Evolutionary conservation across 179 eudicot genomes (phyloP).

Genomic region (Pouteria campechiana): DNA sequence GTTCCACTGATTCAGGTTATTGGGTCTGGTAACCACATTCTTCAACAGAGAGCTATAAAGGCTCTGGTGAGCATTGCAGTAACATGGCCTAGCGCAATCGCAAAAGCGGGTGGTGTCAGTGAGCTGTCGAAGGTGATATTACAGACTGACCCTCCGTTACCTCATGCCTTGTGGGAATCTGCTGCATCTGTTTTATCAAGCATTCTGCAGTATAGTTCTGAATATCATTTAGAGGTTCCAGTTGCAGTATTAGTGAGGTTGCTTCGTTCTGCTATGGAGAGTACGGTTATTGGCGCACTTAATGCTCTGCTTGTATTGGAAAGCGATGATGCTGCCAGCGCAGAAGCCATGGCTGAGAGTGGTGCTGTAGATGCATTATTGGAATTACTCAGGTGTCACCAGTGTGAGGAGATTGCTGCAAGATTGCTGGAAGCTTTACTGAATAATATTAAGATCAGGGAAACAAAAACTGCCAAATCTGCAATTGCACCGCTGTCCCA

Average conservation of each 20-base stretch:
- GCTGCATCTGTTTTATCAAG: slow-evolving; percentile 81
- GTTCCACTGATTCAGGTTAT: slow-evolving; percentile 78
- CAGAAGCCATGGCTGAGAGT: slow-evolving; percentile 95
- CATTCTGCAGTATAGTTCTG: slow-evolving; percentile 91
- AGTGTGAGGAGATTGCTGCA: slow-evolving; percentile 87
- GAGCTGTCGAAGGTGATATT: slow-evolving; percentile 84
- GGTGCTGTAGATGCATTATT: slow-evolving; percentile 97
- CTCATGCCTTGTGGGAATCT: slow-evolving; percentile 91
- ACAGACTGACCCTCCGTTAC: slow-evolving; percentile 76
- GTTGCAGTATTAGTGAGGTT: slow-evolving; percentile 84
- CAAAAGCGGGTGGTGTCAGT: slow-evolving; percentile 88
- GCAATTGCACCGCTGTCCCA: slow-evolving; percentile 89
- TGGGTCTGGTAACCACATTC: slow-evolving; percentile 68
- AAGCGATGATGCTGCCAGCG: slow-evolving; percentile 85
- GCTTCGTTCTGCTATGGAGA: slow-evolving; percentile 85
- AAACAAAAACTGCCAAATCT: slow-evolving; percentile 64
- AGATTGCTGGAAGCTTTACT: slow-evolving; percentile 86
- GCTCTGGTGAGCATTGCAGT: slow-evolving; percentile 72
- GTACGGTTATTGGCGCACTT: slow-evolving; percentile 73
- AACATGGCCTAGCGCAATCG: slow-evolving; percentile 90
- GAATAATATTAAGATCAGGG: slow-evolving; percentile 87
- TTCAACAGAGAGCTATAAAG: slow-evolving; percentile 86
- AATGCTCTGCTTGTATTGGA: slow-evolving; percentile 94
- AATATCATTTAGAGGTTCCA: slow-evolving; percentile 90
- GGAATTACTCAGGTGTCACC: slow-evolving; percentile 86